Conservation (phyloP, 2,329 filamentous ascomycete species). For the Fusarium sp. region DNA sequence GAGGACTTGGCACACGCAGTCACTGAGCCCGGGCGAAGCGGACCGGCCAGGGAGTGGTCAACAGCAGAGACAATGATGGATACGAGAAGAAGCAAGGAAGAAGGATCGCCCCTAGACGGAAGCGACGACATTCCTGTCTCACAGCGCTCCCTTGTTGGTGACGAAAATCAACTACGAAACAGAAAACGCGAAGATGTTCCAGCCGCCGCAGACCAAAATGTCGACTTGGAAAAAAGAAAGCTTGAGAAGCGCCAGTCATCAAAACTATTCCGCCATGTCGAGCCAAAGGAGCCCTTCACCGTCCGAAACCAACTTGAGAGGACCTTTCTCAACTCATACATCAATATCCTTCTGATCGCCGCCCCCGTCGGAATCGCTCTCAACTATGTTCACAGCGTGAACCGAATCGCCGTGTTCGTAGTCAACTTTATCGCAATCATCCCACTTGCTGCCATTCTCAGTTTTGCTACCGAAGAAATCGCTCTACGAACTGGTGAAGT, state of each 20-base stretch:
- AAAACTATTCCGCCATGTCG: slow-evolving; percentile 59
- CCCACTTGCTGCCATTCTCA: slow-evolving; percentile 86
- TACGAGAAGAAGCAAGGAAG: slow-evolving; percentile 28
- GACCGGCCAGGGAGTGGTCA: slow-evolving; percentile 44
- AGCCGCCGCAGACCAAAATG: slow-evolving; percentile 14
- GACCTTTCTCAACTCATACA: slow-evolving; percentile 84
- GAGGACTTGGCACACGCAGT: slow-evolving; percentile 53
- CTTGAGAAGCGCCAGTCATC: slow-evolving; percentile 58
- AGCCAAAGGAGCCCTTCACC: slow-evolving; percentile 69
- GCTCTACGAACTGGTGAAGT: slow-evolving; percentile 85
- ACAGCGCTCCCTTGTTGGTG: slow-evolving; percentile 38
- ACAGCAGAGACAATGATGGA: slow-evolving; percentile 44
- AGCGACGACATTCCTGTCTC: slow-evolving; percentile 36
- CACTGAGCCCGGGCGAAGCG: slow-evolving; percentile 50
- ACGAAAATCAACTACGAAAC: slow-evolving; percentile 48
- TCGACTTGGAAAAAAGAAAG: slow-evolving; percentile 46
- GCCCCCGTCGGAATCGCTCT: slow-evolving; percentile 84
- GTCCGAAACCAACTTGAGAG: slow-evolving; percentile 75
- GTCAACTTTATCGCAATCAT: slow-evolving; percentile 96
- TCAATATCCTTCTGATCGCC: slow-evolving; percentile 83
- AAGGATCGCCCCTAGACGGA: slow-evolving; percentile 36
- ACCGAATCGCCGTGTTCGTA: slow-evolving; percentile 77
- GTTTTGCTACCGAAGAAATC: slow-evolving; percentile 91
- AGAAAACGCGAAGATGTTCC: slow-evolving; percentile 47
- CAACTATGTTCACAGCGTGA: slow-evolving; percentile 69